phyloP scores from a whole-genome alignment of 257 asterid genomes.

The Capsicum chinense region DNA sequence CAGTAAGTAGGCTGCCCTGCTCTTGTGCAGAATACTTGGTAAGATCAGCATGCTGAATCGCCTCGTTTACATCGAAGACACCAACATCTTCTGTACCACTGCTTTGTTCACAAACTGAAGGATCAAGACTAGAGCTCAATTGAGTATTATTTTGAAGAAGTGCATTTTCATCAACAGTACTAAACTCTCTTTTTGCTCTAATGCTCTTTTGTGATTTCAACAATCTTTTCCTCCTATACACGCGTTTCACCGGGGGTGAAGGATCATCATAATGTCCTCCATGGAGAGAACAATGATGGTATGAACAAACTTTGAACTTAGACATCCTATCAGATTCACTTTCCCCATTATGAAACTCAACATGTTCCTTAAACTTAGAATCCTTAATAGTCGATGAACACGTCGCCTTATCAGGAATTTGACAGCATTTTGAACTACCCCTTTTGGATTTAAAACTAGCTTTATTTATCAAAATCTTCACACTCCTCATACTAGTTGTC shows the following conservation, averaged over 20 bases:
- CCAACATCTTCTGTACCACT: constrained; percentile 26
- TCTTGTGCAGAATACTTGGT: constrained; percentile 39
- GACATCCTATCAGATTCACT: constrained; percentile 51
- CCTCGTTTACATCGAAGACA: constrained; percentile 31
- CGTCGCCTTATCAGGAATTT: constrained; percentile 60
- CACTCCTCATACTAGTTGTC: constrained; percentile 37
- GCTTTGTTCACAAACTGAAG: constrained; percentile 40
- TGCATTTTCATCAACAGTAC: constrained; percentile 17
- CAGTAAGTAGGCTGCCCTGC: constrained; percentile 36
- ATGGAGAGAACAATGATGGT: constrained; percentile 89
- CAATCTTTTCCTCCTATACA: constrained; percentile 47
- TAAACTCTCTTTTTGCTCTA: constrained; percentile 38
- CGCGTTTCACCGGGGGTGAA: constrained; percentile 47
- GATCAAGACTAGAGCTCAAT: constrained; percentile 33
- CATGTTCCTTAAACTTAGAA: constrained; percentile 55
- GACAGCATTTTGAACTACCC: constrained; percentile 34
- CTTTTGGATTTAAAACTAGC: constrained; percentile 67
- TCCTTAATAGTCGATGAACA: constrained; percentile 78
- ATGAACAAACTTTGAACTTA: constrained; percentile 62
- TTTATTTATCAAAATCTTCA: constrained; percentile 28
- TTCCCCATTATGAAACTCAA: constrained; percentile 44
- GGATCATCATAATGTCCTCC: constrained; percentile 68
- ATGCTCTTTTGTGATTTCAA: constrained; percentile 49
- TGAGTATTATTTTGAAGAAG: background rate
- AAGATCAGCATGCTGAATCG: constrained; percentile 27